Base-by-base conservation (phyloP, 225 moss, liverwort and hornwort species). In the Anthoceros angustus region DNA sequence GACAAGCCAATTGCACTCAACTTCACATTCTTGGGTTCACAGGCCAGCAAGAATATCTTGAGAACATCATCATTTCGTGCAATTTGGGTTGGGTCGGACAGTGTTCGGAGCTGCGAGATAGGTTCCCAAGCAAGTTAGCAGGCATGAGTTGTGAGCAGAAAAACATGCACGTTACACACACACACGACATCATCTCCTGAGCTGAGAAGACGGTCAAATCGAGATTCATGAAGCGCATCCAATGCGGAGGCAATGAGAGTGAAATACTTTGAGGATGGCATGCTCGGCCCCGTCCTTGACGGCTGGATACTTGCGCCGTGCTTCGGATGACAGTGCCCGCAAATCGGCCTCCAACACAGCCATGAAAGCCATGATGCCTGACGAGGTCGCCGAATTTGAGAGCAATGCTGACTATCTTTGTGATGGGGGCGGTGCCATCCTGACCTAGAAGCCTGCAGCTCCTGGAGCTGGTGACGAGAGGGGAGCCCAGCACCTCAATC, bases 231-330 rank as follows among this genome's bases (percentile, higher is more conserved):
- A 46, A 11, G 45, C 45, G 12, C 45, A 10, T 46, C 45, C 10
- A 46, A 46, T 16, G 10, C 10, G 16, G 45, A 46, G 45, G 6
- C n/a, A 32, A 32, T 32, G 41, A 32, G 10, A 38, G 50, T 15
- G 11, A 41, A 12, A 25, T 70, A 75, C 79, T 81, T 89, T 99
- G 55, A 99, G 86, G 25, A 99, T 89, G 12, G 98, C 81, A 66
- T 89, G 87, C 82, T 99, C 98, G 63, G 98, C 98, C 67, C 92
- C 75, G 26, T 99, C 98, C 79, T 92, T 99, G 55, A 99, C 69
- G 62, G 77, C 38, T 8, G 98, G 98, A 71, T 84, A 89, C 77
- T 83, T 92, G 67, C 98, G 98, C 50, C 89, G 89, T 65, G 98
- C 92, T 77, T 99, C 98, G 7, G 68, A 62, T n/a, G 80, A 83